Base-by-base conservation (phyloP, 345 rosid genomes). In the Aquilaria malaccensis region DNA sequence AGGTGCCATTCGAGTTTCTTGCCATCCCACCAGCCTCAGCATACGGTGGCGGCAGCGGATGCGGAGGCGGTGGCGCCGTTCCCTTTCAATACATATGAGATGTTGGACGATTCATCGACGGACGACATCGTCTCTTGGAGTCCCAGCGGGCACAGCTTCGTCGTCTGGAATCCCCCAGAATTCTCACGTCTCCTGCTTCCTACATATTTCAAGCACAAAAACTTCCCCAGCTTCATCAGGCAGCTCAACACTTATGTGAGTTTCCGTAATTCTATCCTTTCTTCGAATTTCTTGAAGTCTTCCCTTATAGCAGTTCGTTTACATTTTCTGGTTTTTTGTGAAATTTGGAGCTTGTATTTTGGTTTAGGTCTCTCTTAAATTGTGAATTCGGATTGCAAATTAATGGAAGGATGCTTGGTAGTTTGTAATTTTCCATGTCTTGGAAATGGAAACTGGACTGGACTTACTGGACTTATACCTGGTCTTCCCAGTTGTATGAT, bases 141-240 rank as follows among this genome's bases (percentile, higher is more conserved):
- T 70, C 43, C 87, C 51, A 58, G 55, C 80, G 74, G 74, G 43
- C 76, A 67, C 64, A 92, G 98, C 75, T 92, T 92, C 76, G 83
- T 92, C 37, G 98, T 92, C 1, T 92, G 98, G 98, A 83, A 89
- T 49, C 96, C 91, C 7, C 89, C 93, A 0, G 98, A 92, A 58
- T 89, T 92, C 69, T 84, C 93, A 11, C 79, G 89, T 46, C 47
- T 82, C 58, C 85, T 92, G 52, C 93, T 92, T 50, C 96, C 98
- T 3, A 68, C 89, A 13, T 92, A 76, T 73, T 92, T 92, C 89
- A 92, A 92, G 79, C 98, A 92, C 80, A 89, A 85, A 55, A 92
- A 92, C 64, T 92, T 92, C 81, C 86, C 98, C 52, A 89, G 97
- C 73, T 85, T 88, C 71, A 84, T 88, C 64, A 76, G 90, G 50